Conservation (phyloP, 805 yeast species). For the Candida nonsorbophila region DNA sequence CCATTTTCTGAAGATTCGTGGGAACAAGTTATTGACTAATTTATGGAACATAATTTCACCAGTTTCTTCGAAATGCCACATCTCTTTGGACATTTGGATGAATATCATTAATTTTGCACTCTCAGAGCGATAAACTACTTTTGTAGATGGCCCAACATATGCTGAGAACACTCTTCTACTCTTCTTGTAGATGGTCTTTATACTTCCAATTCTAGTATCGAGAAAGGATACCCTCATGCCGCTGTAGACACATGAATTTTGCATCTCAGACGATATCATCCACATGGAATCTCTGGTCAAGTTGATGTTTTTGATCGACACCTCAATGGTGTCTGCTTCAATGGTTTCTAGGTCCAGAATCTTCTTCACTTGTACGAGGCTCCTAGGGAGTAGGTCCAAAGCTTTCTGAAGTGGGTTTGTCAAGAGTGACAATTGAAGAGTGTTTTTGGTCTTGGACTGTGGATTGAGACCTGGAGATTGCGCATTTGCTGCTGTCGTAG, state of each 20-base stretch:
- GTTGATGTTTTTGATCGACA: conserved; percentile 73
- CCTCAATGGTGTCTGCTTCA: conserved; percentile 79
- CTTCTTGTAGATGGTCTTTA: conserved; percentile 57
- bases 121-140: conserved; percentile 83
- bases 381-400: conserved; percentile 63
- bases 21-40: conserved; percentile 86
- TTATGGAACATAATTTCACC: conserved; percentile 94
- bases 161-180: conserved; percentile 74
- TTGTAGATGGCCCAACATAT: conserved; percentile 68
- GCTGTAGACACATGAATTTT: conserved; percentile 59
- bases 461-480: conserved; percentile 1
- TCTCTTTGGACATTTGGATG: conserved; percentile 86
- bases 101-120: conserved; percentile 79
- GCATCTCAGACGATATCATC: conserved; percentile 61
- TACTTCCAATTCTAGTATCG: conserved; percentile 55
- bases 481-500: conserved; percentile 4
- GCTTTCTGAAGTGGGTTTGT: conserved; percentile 55
- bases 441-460: conserved; percentile 15
- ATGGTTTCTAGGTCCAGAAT: conserved; percentile 39
- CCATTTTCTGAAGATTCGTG: conserved; percentile 86
- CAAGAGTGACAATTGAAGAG: conserved; percentile 46
- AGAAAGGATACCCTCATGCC: conserved; percentile 63
- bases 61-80: conserved; percentile 97
- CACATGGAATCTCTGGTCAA: conserved; percentile 92
- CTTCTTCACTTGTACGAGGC: conserved; percentile 53